Base-by-base conservation (phyloP, 2,329 filamentous ascomycete species). In the Diaporthe sp. region DNA sequence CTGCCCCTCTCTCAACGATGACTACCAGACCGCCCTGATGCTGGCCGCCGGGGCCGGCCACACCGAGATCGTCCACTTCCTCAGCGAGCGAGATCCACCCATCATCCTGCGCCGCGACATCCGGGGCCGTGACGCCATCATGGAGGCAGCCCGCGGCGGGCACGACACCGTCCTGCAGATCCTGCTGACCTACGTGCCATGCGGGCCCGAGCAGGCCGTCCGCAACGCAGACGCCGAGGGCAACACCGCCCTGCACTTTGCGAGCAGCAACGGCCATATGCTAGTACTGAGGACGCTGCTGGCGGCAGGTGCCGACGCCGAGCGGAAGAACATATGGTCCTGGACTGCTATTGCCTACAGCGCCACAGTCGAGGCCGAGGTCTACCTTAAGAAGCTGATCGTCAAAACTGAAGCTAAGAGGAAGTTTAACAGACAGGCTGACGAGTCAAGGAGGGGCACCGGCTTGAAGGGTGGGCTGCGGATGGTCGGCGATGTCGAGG, bases 171-270 rank as follows among this genome's bases (percentile, higher is more conserved):
- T 89, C 8, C 82, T 93, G n/a, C 91, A 93, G 81, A 88, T 93
- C 72, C 85, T 93, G 42, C 84, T 93, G 70, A 93, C 91, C 0
- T 92, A 89, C 79, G 88, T 87, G 1, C 90, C 91, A 10, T 84
- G 85, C n/a, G 90, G 90, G 19, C 86, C 89, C 0, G 82, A 83
- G 31, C 85, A 86, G 0, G 89, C 90, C 4, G 88, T 94, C 9
- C 87, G 87, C 61, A 86, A 88, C 42, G 86, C 88, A 5, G 95
- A 98, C 80, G 80, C 88, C 1, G 90, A 93, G 75, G 95, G 95
- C n/a, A 97, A 97, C 82, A 97, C 95, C 3, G 94, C 95, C 0
- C 87, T 98, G 58, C 95, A 98, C 84, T 95, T 97, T 85, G 95
- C 95, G 17, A 95, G 92, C 80, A 93, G 93, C 61, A 94, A 94